Evolutionary conservation across 2,329 filamentous ascomycete species (phyloP).

Genomic region (Mycosphaerelloides madeirae): DNA sequence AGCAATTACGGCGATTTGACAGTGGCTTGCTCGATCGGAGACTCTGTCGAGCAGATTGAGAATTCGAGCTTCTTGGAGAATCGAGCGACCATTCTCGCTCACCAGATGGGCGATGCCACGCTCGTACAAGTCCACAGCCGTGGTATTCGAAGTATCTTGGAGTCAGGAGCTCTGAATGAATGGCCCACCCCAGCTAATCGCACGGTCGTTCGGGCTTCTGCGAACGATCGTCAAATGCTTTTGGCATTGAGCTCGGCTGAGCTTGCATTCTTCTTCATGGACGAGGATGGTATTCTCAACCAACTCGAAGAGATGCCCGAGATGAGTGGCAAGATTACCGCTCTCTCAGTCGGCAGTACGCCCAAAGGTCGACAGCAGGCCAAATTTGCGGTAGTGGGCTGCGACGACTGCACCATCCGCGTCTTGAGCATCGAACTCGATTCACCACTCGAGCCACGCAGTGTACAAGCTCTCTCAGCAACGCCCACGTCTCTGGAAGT

Average conservation of each 20-base stretch:
- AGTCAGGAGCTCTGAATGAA: constrained; percentile 72
- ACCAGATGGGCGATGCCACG: constrained; percentile 88
- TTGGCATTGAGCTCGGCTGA: constrained; percentile 93
- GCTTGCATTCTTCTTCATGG: constrained; percentile 98
- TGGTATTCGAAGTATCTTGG: constrained; percentile 85
- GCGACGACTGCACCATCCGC: constrained; percentile 92
- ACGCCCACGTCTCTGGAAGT: constrained; percentile 84
- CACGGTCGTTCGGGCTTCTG: constrained; percentile 89
- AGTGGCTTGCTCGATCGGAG: constrained; percentile 87
- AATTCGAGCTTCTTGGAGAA: constrained; percentile 88
- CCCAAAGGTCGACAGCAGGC: constrained; percentile 85
- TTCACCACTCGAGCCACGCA: constrained; percentile 85
- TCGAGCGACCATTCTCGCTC: constrained; percentile 84
- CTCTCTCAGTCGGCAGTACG: constrained; percentile 86
- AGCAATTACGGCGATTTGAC: constrained; percentile 50
- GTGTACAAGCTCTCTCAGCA: constrained; percentile 86
- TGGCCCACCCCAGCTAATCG: constrained; percentile 92
- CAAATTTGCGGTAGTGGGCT: constrained; percentile 91
- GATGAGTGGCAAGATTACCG: constrained; percentile 93
- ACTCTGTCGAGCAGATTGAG: constrained; percentile 92
- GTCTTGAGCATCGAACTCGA: constrained; percentile 56
- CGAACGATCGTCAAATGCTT: constrained; percentile 88
- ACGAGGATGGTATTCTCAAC: constrained; percentile 83
- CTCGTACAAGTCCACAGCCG: constrained; percentile 94
- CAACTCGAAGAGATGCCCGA: constrained; percentile 73